Evolutionary conservation across 1,139 yeast species (phyloP).

Genomic region (Scheffersomyces illinoinensis): DNA sequence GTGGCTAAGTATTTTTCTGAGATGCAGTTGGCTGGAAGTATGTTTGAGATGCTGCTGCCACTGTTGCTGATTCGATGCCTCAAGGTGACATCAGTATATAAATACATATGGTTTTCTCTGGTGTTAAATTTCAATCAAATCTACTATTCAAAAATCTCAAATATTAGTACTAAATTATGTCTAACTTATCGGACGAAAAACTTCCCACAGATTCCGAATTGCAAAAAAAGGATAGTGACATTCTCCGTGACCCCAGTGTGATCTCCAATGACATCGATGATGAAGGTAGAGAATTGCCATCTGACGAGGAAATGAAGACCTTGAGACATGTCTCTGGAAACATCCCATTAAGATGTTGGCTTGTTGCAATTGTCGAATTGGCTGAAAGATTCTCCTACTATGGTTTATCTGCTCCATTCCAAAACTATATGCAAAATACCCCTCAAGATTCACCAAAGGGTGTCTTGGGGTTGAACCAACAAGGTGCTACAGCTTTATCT

Average conservation of each 20-base stretch:
- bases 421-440: slow-evolving; percentile 67
- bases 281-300: slow-evolving; percentile 16
- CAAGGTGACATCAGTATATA: not conserved
- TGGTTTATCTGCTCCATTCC: slow-evolving; percentile 63
- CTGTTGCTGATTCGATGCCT: not conserved
- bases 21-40: not conserved
- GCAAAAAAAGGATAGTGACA: not conserved
- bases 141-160: too few species aligned
- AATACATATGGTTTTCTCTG: not conserved
- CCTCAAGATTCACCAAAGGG: slow-evolving; percentile 53
- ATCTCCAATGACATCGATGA: slow-evolving; percentile 4
- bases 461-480: slow-evolving; percentile 59
- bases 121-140: not conserved
- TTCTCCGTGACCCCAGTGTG: not conserved
- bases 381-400: slow-evolving; percentile 23
- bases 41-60: not conserved
- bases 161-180: not conserved
- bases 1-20: not conserved
- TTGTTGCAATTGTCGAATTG: slow-evolving; percentile 22
- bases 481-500: slow-evolving; percentile 35
- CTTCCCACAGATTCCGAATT: not conserved
- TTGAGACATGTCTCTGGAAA: slow-evolving; percentile 20
- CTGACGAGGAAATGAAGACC: slow-evolving; percentile 17
- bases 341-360: slow-evolving; percentile 24
- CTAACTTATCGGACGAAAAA: not conserved